A percentile compares a stretch with the other conserved stretches of the same genome.
phyloP scores from a whole-genome alignment of 352 stramenopile genomes.

The Phytophthora sp. region DNA sequence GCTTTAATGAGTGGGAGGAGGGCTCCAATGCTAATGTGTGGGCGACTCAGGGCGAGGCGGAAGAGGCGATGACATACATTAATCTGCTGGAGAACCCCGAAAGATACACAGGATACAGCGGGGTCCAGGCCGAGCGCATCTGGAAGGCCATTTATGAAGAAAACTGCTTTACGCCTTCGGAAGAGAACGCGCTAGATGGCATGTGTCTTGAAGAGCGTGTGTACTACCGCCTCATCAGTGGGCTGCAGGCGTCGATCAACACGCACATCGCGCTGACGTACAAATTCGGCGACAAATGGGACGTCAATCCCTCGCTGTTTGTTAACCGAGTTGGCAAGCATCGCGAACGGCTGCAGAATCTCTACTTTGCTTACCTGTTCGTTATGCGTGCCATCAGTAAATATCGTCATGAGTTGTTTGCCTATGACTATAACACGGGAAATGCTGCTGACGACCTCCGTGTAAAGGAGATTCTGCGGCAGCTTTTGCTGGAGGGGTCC shows the following conservation, averaged over 20 bases:
- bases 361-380: slow-evolving; percentile 99
- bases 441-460: slow-evolving; percentile 88
- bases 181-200: slow-evolving; percentile 68
- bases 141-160: slow-evolving; percentile 98
- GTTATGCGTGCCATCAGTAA: slow-evolving; percentile 95
- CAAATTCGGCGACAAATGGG: slow-evolving; percentile 76
- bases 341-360: slow-evolving; percentile 96
- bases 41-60: slow-evolving; percentile 57
- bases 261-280: slow-evolving; percentile 92
- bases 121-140: slow-evolving; percentile 90
- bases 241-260: slow-evolving; percentile 96
- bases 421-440: slow-evolving; percentile 95
- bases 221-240: slow-evolving; percentile 96
- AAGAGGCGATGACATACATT: slow-evolving; percentile 90
- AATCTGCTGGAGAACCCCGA: slow-evolving; percentile 98
- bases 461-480: slow-evolving; percentile 70
- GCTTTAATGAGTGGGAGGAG: slow-evolving; percentile 73
- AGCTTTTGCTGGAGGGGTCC: slow-evolving; percentile 72
- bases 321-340: slow-evolving; percentile 92
- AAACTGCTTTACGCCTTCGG: slow-evolving; percentile 93
- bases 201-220: slow-evolving; percentile 95
- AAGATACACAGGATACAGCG: slow-evolving; percentile 98
- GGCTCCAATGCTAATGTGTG: slow-evolving; percentile 60
- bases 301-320: slow-evolving; percentile 78
- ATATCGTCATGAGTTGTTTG: slow-evolving; percentile 91